Base-by-base conservation (phyloP, 2,329 filamentous ascomycete genomes). In the Aspergillus sp. region DNA sequence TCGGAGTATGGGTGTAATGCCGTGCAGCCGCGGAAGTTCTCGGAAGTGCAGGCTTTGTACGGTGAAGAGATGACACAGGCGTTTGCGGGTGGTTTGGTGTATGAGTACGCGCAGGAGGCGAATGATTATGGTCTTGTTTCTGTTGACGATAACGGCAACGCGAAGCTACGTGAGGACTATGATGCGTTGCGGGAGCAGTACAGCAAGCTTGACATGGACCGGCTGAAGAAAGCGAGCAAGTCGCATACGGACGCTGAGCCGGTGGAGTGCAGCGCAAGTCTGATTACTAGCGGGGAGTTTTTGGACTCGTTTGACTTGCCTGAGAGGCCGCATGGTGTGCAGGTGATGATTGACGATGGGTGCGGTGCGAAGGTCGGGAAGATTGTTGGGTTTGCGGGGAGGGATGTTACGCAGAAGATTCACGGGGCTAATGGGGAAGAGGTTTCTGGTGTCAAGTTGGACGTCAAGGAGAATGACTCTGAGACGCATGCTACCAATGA, bases 241-340 rank as follows among this genome's bases (percentile, higher is more conserved):
- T 71, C 76, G 44, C 77, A 76, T 50, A 77, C 77, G 25, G 66
- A 70, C 30, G 71, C 79, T 50, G 69, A 74, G 33, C 68, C 86
- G 3, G 84, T 86, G 30, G 74, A 69, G 48, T 96, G 91, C 75
- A 72, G 72, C 53, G 50, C 75, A 27, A 77, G 74, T 51, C 74
- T 95, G 46, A 90, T 96, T 70, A 77, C 75, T 54, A 71, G 77
- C 50, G 53, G 58, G 30, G 79, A 77, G 52, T 95, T 95, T 75
- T 80, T 79, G 69, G 83, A 73, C 66, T 85, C 88, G 75, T 97
- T 95, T 73, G 84, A 83, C 41, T 74, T 95, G 49, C 90, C 86
- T 43, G 70, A 62, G 3, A 75, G 81, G 5, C 89, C 89, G 10
- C 74, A 79, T 3, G 86, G 83, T 55, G 84, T 83, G 35, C 75